A percentile compares a stretch with the other conserved stretches of the same genome.
Conservation (phyloP, 2,329 filamentous ascomycete genomes). For the Gnomoniopsis smithogilvyi region DNA sequence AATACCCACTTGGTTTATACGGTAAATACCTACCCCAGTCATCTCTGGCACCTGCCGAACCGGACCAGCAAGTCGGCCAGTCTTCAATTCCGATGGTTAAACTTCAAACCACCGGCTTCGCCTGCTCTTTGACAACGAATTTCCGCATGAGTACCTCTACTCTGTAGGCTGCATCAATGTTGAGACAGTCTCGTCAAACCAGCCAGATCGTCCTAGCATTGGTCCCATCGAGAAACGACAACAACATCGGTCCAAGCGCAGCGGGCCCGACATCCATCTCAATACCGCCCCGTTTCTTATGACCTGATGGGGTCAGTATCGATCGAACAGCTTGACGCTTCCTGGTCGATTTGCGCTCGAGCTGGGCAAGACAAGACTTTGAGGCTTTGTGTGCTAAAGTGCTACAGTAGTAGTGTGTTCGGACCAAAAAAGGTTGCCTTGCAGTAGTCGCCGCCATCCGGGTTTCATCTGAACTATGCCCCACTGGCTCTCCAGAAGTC, state of each 20-base stretch:
- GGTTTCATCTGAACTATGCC: conserved; percentile 16
- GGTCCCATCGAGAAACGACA: neutral
- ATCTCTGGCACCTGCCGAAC: neutral
- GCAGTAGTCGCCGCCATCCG: conserved; percentile 15
- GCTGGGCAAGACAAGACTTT: too few species aligned
- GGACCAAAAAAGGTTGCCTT: conserved; percentile 4
- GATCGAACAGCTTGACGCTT: too few species aligned
- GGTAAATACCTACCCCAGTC: too few species aligned
- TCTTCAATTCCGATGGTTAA: neutral
- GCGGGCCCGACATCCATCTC: neutral
- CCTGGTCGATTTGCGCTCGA: too few species aligned
- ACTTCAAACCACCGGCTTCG: conserved; percentile 1
- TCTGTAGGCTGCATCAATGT: too few species aligned
- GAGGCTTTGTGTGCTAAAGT: neutral
- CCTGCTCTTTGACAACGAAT: neutral
- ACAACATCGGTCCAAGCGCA: neutral
- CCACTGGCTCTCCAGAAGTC: neutral
- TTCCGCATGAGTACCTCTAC: neutral
- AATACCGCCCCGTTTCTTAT: neutral
- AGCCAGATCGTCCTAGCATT: neutral
- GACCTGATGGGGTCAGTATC: neutral
- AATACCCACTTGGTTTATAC: too few species aligned
- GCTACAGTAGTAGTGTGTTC: neutral
- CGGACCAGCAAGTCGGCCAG: neutral
- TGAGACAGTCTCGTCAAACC: neutral